Conservation (phyloP, 371 early-diverging fungal genomes). For the Fennellomyces sp. region DNA sequence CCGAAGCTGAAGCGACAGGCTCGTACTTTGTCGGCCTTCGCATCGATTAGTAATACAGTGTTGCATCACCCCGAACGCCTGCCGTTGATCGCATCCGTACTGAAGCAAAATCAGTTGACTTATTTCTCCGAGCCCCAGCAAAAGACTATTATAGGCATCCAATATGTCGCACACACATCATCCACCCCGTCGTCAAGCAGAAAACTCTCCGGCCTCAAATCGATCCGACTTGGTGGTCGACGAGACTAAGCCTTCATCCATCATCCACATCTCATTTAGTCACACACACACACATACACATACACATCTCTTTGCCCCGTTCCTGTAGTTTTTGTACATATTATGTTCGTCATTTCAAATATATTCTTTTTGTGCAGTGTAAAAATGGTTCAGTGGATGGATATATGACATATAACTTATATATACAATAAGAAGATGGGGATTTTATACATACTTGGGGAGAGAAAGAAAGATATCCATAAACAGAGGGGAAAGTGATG, state of each 20-base stretch:
- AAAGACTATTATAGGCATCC: background rate
- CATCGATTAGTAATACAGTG: constrained; percentile 1
- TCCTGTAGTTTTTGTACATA: too few species aligned
- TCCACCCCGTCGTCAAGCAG: background rate
- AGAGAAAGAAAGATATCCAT: background rate
- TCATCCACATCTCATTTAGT: too few species aligned
- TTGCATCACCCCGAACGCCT: constrained; percentile 10
- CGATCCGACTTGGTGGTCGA: background rate
- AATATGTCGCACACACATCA: background rate
- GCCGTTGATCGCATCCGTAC: constrained; percentile 2
- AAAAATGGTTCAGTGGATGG: too few species aligned
- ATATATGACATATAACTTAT: too few species aligned
- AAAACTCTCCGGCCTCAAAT: background rate
- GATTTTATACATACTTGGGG: background rate
- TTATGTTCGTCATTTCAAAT: too few species aligned
- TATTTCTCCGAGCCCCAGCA: background rate
- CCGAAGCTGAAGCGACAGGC: background rate
- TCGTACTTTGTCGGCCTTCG: background rate
- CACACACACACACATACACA: too few species aligned
- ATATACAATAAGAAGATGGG: background rate
- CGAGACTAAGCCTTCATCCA: background rate
- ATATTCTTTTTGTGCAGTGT: too few species aligned
- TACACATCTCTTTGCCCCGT: background rate
- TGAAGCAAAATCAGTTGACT: background rate
- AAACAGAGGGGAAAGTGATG: background rate